A percentile compares a stretch with the other conserved stretches of the same genome.
Conservation (phyloP, 2,329 filamentous ascomycete species). For the Harringtonia lauricola region DNA sequence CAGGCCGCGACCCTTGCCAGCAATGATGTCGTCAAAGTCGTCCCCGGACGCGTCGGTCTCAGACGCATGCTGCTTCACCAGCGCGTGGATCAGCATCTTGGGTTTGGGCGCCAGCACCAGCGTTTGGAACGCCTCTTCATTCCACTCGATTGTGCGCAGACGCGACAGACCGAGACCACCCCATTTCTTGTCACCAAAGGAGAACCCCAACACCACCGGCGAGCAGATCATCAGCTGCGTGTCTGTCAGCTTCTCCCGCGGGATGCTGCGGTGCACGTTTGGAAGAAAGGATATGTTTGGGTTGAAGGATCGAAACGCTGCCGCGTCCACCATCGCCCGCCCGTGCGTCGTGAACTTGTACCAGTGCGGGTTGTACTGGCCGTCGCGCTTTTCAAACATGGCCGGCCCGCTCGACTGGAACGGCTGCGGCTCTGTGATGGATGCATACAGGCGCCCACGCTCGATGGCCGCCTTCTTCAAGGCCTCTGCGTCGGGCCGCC, state of each 20-base stretch:
- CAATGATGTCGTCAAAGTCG: slow-evolving; percentile 12
- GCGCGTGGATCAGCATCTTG: slow-evolving; percentile 16
- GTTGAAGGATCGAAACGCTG: slow-evolving; percentile 23
- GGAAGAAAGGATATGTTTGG: slow-evolving; percentile 16
- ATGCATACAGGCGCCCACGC: slow-evolving; percentile 33
- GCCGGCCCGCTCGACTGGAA: slow-evolving; percentile 29
- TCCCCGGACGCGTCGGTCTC: neutral
- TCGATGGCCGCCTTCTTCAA: slow-evolving; percentile 23
- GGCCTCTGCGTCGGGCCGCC: slow-evolving; percentile 27
- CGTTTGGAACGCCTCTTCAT: slow-evolving; percentile 17
- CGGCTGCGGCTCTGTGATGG: slow-evolving; percentile 29
- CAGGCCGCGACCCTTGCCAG: slow-evolving; percentile 14
- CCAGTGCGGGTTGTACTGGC: slow-evolving; percentile 15
- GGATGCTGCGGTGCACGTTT: slow-evolving; percentile 10
- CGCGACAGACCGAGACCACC: neutral
- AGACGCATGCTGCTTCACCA: slow-evolving; percentile 10
- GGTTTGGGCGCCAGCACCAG: slow-evolving; percentile 18
- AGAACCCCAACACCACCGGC: slow-evolving; percentile 32
- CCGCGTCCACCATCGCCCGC: slow-evolving; percentile 27
- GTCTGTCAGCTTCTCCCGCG: slow-evolving; percentile 16
- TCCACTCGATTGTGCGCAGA: slow-evolving; percentile 15
- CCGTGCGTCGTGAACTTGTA: slow-evolving; percentile 20
- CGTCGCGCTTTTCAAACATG: slow-evolving; percentile 22
- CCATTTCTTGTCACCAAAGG: slow-evolving; percentile 21
- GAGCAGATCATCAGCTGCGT: slow-evolving; percentile 21